Evolutionary conservation across 305 asterid genomes (phyloP), one percentile per base, ranked within the genome.

Genomic region (Lippia alba): DNA sequence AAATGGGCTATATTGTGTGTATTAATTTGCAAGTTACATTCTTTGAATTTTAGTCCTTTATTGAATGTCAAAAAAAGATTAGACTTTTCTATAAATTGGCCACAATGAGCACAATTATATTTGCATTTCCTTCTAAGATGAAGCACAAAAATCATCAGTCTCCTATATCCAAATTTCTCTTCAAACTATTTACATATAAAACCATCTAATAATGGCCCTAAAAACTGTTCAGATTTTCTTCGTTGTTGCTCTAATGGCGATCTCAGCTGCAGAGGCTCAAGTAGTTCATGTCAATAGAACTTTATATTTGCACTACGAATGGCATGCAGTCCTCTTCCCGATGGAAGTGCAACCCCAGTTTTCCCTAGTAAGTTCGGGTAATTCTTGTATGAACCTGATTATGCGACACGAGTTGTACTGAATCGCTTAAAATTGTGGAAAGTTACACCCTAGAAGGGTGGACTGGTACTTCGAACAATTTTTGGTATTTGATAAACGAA

Each of bases 221-320:
- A 72, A 61, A 55, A 12, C 8, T 41, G 3, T 72, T 19, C 33
- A 61, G 19, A 20, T 72, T 54, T 12, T 72, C 12, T 6, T 67
- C 6, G 44, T 50, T 15, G 59, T 71, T 66, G 71, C 71, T 56
- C 14, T 55, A 14, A 54, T 72, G 63, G 67, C 74, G 45, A 67
- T 68, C 12, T 72, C 74, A n/a, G 5, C 30, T 12, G 64, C 69
- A 24, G 67, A 77, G 2, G 81, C 78, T 56, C 81, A 72, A 17
- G 36, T 77, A 18, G 65, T 77, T 6, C 56, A 67, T 34, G 69
- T 77, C 55, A 77, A 77, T 49, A 72, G 78, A 2, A 77, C 81
- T 39, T 49, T 77, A 12, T 77, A 77, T n/a, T 50, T 77, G 78
- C 71, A 66, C 69, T 19, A 12, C 71, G 8, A 67, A 67, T 56